These are phyloP conservation scores for Podospora pseudopauciseta DNA, from an alignment of 495 filamentous ascomycete species.

Conservation along the genomic window DNA sequence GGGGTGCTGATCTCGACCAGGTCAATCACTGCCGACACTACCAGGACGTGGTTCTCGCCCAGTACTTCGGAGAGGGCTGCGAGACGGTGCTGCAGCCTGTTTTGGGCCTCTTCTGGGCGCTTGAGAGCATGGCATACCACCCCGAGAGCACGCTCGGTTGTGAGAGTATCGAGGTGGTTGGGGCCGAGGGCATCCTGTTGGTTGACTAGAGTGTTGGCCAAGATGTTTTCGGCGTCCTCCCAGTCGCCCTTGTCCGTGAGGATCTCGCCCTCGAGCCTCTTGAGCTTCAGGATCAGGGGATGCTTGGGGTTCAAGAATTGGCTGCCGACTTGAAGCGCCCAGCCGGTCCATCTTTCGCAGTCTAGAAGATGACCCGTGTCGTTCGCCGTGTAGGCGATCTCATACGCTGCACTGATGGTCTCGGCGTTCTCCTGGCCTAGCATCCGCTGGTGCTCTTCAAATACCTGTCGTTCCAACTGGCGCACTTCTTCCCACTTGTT, in stretches of 20 bases:
- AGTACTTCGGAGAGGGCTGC: background rate
- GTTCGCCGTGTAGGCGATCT: background rate
- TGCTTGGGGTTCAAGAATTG: background rate
- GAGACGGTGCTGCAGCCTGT: background rate
- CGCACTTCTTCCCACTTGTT: background rate
- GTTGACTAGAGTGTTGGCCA: background rate
- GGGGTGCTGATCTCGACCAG: background rate
- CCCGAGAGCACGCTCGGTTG: background rate
- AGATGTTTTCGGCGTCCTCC: background rate
- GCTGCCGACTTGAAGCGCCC: background rate
- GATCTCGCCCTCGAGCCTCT: background rate
- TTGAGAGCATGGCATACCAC: background rate
- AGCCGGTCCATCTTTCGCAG: background rate
- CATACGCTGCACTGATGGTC: background rate
- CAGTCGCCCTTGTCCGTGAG: background rate
- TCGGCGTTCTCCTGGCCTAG: background rate
- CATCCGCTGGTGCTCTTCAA: background rate
- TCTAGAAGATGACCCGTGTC: background rate
- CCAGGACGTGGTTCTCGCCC: constrained; percentile 1
- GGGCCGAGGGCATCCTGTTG: background rate
- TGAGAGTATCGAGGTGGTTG: background rate
- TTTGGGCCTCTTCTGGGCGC: background rate
- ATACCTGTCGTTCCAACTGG: background rate
- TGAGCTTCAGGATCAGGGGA: background rate
- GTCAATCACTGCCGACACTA: background rate